Base-by-base conservation (phyloP, 371 early-diverging fungal species). In the Mucor ambiguus region DNA sequence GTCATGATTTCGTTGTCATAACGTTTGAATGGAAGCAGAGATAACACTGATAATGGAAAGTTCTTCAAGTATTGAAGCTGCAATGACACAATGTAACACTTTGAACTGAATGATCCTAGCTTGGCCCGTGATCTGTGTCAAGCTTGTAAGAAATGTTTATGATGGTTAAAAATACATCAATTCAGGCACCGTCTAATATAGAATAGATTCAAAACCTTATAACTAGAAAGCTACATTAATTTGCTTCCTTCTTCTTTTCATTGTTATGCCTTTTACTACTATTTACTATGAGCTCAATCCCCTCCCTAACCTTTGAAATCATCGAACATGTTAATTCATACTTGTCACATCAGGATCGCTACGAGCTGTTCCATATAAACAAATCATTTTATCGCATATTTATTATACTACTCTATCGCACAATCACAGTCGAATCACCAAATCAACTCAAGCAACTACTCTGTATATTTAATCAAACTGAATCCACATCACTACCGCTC, bases 221-320 rank as follows among this genome's bases (percentile, higher is more conserved):
- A 28, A 49, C 24, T 26, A 49, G 22, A 49, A 14, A 49, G 28
- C 12, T 12, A 22, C 26, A 49, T 24, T 28, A 49, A 24, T 24
- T 61, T 55, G n/a, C 28, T 44, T 56, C 22, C 58, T 55, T 58
- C 24, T 64, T 46, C 46, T 48, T 46, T 58, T 12, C 24, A 24
- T 24, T 26, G 24, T 28, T 49, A 49, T 49, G 28, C 49, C 49
- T 58, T 58, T 48, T 58, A 16, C 24, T 26, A 18, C 56, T 57
- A 12, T 63, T 32, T 9, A 28, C 1, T 9, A 57, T 46, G 32
- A 46, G 44, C 20, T 44, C 44, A 30, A 43, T 67, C 29, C 57
- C 56, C 12, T 33, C 44, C 10, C 24, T 63, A 16, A 63, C 68
- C 18, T 68, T 68, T 54, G 68, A 68, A 58, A 63, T 68, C 29